phyloP scores from a whole-genome alignment of 805 yeast genomes.

The Maudiozyma bulderi region DNA sequence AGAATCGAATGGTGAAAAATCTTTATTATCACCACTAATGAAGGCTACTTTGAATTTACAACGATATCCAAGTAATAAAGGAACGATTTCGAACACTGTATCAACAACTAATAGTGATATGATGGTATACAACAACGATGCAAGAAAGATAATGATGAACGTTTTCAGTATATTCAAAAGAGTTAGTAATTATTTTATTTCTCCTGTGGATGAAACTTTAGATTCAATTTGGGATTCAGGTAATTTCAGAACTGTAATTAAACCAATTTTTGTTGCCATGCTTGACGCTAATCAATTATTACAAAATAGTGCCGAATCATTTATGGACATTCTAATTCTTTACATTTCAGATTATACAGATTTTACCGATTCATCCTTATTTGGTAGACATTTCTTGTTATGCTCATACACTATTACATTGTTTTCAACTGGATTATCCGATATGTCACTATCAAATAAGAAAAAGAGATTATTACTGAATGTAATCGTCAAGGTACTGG shows the following conservation, averaged over 20 bases:
- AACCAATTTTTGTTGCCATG: slow-evolving; percentile 31
- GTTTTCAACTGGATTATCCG: slow-evolving; percentile 27
- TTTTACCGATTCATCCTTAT: background rate
- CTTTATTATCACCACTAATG: background rate
- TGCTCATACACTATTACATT: slow-evolving; percentile 29
- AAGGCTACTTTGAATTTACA: background rate
- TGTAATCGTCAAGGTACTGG: slow-evolving; percentile 31
- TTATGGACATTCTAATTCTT: slow-evolving; percentile 21
- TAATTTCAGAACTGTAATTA: slow-evolving; percentile 10
- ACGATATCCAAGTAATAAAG: background rate
- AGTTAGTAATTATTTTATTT: slow-evolving; percentile 11
- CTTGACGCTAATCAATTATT: slow-evolving; percentile 29
- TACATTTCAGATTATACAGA: slow-evolving; percentile 7
- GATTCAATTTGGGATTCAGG: slow-evolving; percentile 7
- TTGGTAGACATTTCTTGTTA: slow-evolving; percentile 9
- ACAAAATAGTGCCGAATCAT: slow-evolving; percentile 27
- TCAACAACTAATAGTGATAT: background rate
- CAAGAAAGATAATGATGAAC: slow-evolving; percentile 15
- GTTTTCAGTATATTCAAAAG: slow-evolving; percentile 17
- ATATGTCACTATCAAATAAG: slow-evolving; percentile 19
- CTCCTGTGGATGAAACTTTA: slow-evolving; percentile 3
- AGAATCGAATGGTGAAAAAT: background rate
- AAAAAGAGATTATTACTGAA: slow-evolving; percentile 29
- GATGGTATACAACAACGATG: slow-evolving; percentile 8
- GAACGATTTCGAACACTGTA: background rate